Conservation (phyloP, 495 filamentous ascomycete species). For the Penicillium coprophilum region DNA sequence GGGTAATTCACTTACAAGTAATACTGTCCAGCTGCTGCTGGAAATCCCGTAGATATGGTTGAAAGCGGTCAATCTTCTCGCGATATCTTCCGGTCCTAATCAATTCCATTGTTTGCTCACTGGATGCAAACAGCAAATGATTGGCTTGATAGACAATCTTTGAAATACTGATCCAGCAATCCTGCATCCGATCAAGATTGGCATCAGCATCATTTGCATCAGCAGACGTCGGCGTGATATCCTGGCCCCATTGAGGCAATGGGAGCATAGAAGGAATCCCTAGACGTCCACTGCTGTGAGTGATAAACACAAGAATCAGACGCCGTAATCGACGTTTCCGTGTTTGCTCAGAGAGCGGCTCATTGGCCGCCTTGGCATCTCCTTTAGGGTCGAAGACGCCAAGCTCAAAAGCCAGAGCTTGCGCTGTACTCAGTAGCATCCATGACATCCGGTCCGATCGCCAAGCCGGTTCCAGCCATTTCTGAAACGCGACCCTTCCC, state of each 20-base stretch:
- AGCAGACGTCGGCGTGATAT: constrained; percentile 38
- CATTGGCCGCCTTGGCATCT: constrained; percentile 47
- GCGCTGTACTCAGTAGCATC: constrained; percentile 92
- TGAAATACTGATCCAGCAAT: constrained; percentile 89
- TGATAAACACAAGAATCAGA: constrained; percentile 83
- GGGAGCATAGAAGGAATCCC: constrained; percentile 95
- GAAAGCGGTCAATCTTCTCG: constrained; percentile 73
- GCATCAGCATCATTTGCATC: constrained; percentile 32
- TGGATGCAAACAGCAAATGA: constrained; percentile 77
- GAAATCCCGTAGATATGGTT: constrained; percentile 73
- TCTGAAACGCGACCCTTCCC: constrained; percentile 69
- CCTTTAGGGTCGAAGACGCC: constrained; percentile 89
- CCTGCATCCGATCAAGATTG: constrained; percentile 62
- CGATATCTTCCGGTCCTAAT: constrained; percentile 84
- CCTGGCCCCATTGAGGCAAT: constrained; percentile 52
- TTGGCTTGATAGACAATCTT: constrained; percentile 87
- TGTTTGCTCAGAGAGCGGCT: constrained; percentile 61
- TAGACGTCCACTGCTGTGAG: constrained; percentile 85
- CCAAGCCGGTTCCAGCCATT: constrained; percentile 96
- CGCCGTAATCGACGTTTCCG: constrained; percentile 81
- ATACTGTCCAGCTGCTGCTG: constrained; percentile 70
- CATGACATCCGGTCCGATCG: constrained; percentile 96
- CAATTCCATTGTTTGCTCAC: constrained; percentile 77
- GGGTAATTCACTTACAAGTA: constrained; percentile 35
- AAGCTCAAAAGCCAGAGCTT: constrained; percentile 87